Conservation (phyloP, 345 rosid genomes). For the Leavenworthia alabamica region DNA sequence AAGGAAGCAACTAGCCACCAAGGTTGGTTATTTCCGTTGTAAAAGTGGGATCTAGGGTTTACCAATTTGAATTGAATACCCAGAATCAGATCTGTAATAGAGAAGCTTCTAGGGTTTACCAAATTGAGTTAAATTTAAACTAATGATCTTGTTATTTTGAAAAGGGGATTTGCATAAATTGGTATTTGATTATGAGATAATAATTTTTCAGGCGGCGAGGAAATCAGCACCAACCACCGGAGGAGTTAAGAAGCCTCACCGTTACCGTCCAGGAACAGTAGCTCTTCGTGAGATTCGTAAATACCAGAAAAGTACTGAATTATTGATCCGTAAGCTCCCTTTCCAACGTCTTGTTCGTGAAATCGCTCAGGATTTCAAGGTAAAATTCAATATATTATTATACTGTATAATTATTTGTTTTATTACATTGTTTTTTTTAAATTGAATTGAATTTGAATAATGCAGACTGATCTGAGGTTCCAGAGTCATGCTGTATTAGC, state of each 20-base stretch:
- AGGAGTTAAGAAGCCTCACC: slow-evolving; percentile 60
- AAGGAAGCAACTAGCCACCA: slow-evolving; percentile 56
- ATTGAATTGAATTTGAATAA: neutral
- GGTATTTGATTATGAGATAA: neutral
- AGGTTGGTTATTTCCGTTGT: slow-evolving; percentile 12
- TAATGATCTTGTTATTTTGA: neutral
- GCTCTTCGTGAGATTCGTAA: slow-evolving; percentile 54
- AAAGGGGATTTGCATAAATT: neutral
- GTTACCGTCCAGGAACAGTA: slow-evolving; percentile 53
- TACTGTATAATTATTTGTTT: neutral
- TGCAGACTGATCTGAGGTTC: slow-evolving; percentile 31
- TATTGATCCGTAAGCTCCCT: slow-evolving; percentile 46
- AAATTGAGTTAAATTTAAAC: neutral
- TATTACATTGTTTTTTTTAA: neutral
- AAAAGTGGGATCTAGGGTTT: neutral
- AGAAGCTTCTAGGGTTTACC: neutral
- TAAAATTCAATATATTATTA: neutral
- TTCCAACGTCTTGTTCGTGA: slow-evolving; percentile 62
- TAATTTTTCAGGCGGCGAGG: slow-evolving; percentile 41
- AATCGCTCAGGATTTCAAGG: slow-evolving; percentile 59
- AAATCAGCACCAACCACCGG: slow-evolving; percentile 61
- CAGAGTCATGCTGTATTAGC: slow-evolving; percentile 33
- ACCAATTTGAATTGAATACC: neutral
- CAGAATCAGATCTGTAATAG: too few relatives aligned
- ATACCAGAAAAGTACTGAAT: slow-evolving; percentile 48